Base-by-base conservation (phyloP, 1,284 basidiomycete genomes). In the Stygiomarasmius scandens region DNA sequence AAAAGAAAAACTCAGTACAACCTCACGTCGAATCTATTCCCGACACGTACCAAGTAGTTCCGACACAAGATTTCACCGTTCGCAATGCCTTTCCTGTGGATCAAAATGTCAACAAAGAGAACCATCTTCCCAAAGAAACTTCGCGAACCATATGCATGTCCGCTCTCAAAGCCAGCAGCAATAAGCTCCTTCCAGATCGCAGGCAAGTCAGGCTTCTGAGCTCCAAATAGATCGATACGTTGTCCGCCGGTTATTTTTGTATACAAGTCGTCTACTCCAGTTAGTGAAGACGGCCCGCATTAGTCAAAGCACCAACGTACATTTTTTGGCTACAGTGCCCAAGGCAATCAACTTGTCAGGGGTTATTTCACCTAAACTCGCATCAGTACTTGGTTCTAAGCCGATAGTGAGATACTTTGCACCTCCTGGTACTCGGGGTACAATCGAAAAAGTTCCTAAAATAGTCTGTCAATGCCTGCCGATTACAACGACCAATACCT, bases 181-280 rank as follows among this genome's bases (percentile, higher is more conserved):
- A 83, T 77, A 1, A 91, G 78, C 63, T 83, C 81, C 60, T 84
- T 83, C 90, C 90, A 92, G 41, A 92, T 92, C 16, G 79, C 80
- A 0, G 89, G 90, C n/a, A 92, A 74, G 63, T 92, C 89, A 56
- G 85, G 80, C 68, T 90, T 90, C 61, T 79, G 78, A 10, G 89
- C 90, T 2, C 90, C 90, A 61, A 92, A 90, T 68, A 91, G 70
- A 64, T 91, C 89, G 59, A 90, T 83, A 19, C 87, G 82, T 69
- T 89, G 86, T 3, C 82, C 68, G 14, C 66, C 64, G 24, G 65
- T 78, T 29, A 71, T 49, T 29, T 49, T 69, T 88, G 86, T 3
- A 81, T 67, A 19, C 65, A 64, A 24, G 65, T 78, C 29, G 70
- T 68, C 60, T 69, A 58, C 51, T 63, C 29, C 29, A 32, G 59